These are phyloP conservation scores for Starmerella floris DNA, from an alignment of 805 yeast genomes.

Conservation along the genomic window DNA sequence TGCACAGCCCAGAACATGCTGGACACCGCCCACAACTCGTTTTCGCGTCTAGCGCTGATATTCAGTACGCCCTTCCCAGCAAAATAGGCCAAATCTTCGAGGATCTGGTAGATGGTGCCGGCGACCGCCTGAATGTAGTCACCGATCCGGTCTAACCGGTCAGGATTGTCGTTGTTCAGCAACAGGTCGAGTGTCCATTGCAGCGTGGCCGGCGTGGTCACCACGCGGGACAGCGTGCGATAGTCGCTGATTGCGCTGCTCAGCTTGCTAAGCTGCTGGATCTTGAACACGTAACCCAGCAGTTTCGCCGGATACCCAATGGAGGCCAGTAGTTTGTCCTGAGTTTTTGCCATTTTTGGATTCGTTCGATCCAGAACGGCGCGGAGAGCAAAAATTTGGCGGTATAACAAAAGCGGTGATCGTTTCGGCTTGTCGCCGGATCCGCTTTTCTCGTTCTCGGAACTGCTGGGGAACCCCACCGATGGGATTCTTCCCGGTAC, in stretches of 20 bases:
- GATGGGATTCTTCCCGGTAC: too few relatives aligned
- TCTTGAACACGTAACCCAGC: slow-evolving; percentile 4
- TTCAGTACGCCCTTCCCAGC: slow-evolving; percentile 28
- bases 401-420: slow-evolving; percentile 8
- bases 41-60: slow-evolving; percentile 21
- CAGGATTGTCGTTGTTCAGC: slow-evolving; percentile 24
- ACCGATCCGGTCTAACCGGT: slow-evolving; percentile 23
- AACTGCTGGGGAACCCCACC: too few relatives aligned
- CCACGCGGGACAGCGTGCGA: slow-evolving; percentile 30
- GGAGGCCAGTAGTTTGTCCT: slow-evolving; percentile 22
- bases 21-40: slow-evolving; percentile 28
- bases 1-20: slow-evolving; percentile 31
- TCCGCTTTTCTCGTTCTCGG: not conserved
- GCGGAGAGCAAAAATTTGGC: slow-evolving; percentile 12
- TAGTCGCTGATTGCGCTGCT: slow-evolving; percentile 18
- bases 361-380: slow-evolving; percentile 3
- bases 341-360: slow-evolving; percentile 12
- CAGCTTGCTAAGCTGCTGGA: slow-evolving; percentile 8
- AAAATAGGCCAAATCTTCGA: slow-evolving; percentile 32
- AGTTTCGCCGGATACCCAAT: slow-evolving; percentile 24
- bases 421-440: not conserved
- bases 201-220: slow-evolving; percentile 28
- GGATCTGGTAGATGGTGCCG: slow-evolving; percentile 29
- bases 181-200: slow-evolving; percentile 29
- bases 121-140: slow-evolving; percentile 29